A percentile compares a stretch with the other conserved stretches of the same genome.
phyloP scores from a whole-genome alignment of 345 rosid genomes.

The Citrus hindsii region DNA sequence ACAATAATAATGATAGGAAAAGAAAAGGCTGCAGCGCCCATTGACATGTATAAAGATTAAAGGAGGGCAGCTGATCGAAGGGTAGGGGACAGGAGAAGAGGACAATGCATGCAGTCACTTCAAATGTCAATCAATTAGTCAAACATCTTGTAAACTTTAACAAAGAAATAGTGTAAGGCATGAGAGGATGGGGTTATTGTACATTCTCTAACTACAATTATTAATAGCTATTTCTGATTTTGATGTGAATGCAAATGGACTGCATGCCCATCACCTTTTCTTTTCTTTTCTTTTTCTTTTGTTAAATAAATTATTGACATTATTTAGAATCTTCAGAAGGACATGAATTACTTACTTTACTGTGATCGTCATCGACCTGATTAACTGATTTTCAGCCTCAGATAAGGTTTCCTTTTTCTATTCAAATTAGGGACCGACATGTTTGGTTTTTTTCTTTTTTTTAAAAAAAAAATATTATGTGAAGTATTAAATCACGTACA shows the following conservation, averaged over 20 bases:
- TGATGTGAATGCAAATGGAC: conserved; percentile 39
- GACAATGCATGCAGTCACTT: conserved; percentile 10
- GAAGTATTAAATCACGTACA: too few relatives aligned
- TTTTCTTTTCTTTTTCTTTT: too few relatives aligned
- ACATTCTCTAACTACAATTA: conserved; percentile 8
- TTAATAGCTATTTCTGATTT: conserved; percentile 38
- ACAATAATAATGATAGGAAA: too few relatives aligned
- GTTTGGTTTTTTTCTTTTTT: too few relatives aligned
- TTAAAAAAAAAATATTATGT: too few relatives aligned
- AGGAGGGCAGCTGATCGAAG: not conserved
- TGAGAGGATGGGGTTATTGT: not conserved
- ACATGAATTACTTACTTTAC: not conserved
- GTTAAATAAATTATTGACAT: too few relatives aligned
- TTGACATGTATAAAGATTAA: not conserved
- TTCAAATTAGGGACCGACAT: too few relatives aligned
- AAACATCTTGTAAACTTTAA: not conserved
- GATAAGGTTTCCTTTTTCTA: too few relatives aligned
- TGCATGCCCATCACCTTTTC: too few relatives aligned
- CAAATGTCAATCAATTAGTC: conserved; percentile 10
- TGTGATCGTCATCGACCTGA: too few relatives aligned
- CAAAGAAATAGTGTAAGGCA: not conserved
- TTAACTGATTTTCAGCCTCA: too few relatives aligned
- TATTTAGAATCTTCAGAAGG: conserved; percentile 9
- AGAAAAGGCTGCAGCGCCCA: not conserved
- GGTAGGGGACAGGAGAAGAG: conserved; percentile 2